Percentiles rank a stretch among this genome's conserved stretches.
Evolutionary conservation across 139 green algal species (phyloP).

Genomic region (Ostreobium quekettii): DNA sequence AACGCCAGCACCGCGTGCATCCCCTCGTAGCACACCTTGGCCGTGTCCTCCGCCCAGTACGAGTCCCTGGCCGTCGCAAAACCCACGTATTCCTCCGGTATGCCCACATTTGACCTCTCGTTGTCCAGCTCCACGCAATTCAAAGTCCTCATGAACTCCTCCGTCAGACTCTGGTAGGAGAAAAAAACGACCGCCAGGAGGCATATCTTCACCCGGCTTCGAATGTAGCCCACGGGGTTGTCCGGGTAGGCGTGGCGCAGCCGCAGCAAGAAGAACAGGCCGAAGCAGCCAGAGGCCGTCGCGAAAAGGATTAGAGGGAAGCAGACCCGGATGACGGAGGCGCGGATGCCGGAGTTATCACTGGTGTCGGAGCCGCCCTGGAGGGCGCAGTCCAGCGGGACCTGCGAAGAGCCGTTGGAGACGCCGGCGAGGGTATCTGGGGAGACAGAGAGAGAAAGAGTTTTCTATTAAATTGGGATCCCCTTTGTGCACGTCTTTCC

Average conservation of each 20-base stretch:
- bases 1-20: neutral
- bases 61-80: neutral
- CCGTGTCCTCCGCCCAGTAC: slow-evolving; percentile 19
- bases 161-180: slow-evolving; percentile 7
- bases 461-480: too few species aligned
- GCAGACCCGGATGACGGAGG: slow-evolving; percentile 2
- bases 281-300: slow-evolving; percentile 4
- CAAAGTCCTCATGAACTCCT: slow-evolving; percentile 16
- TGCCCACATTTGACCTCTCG: slow-evolving; percentile 2
- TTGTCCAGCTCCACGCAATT: slow-evolving; percentile 15
- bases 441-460: too few species aligned
- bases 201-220: slow-evolving; percentile 7
- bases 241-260: neutral
- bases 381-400: slow-evolving; percentile 3
- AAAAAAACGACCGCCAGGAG: slow-evolving; percentile 16
- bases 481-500: too few species aligned
- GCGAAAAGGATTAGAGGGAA: slow-evolving; percentile 10
- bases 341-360: neutral
- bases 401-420: slow-evolving; percentile 12
- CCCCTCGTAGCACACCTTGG: slow-evolving; percentile 13
- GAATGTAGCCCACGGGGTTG: slow-evolving; percentile 7
- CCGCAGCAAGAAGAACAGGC: slow-evolving; percentile 18
- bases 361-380: neutral
- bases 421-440: slow-evolving; percentile 9
- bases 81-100: too few species aligned